Conservation (phyloP, 257 asterid species). For the Solanum virginianum region DNA sequence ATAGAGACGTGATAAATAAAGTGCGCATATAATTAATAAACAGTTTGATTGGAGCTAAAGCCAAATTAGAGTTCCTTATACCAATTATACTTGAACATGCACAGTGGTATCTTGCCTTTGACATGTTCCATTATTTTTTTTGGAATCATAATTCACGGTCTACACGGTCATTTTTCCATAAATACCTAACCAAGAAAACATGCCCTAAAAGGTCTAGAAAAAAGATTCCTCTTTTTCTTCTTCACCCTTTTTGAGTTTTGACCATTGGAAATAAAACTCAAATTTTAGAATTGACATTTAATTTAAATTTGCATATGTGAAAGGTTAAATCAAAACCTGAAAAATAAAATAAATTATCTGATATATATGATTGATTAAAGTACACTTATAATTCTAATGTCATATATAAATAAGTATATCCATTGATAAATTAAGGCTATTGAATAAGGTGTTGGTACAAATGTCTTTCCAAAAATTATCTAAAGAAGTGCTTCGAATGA, state of each 20-base stretch:
- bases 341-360: neutral
- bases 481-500: neutral
- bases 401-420: neutral
- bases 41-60: neutral
- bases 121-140: slow-evolving; percentile 7
- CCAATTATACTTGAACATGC: slow-evolving; percentile 27
- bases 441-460: neutral
- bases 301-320: neutral
- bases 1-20: neutral
- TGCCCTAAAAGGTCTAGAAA: slow-evolving; percentile 7
- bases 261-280: neutral
- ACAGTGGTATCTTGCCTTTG: neutral
- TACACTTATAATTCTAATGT: neutral
- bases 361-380: neutral
- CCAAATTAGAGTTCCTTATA: neutral
- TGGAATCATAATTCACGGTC: slow-evolving; percentile 3
- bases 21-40: slow-evolving; percentile 5
- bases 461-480: neutral
- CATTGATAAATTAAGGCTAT: neutral
- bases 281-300: neutral
- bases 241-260: neutral
- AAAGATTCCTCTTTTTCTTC: neutral
- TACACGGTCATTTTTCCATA: slow-evolving; percentile 12
- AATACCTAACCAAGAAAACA: slow-evolving; percentile 24
- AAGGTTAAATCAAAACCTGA: neutral